A percentile compares a stretch with the other conserved stretches of the same genome.
phyloP scores from a whole-genome alignment of 805 yeast species.

The Teunomyces kruisii region DNA sequence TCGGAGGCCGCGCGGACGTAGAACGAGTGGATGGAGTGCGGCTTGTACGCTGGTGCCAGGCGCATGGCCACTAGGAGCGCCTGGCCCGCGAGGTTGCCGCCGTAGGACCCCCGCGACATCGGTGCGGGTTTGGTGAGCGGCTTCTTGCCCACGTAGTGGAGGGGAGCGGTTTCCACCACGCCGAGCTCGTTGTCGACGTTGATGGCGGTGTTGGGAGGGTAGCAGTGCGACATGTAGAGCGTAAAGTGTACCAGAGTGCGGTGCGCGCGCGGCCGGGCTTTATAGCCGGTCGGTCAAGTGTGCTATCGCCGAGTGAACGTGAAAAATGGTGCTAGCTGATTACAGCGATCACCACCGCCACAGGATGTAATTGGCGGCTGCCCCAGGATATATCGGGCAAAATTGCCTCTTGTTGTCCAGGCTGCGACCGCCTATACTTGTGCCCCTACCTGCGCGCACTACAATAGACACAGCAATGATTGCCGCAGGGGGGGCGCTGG shows the following conservation, averaged over 20 bases:
- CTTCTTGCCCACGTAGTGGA: conserved; percentile 18
- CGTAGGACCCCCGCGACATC: conserved; percentile 28
- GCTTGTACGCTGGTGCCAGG: conserved; percentile 30
- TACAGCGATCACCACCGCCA: no score
- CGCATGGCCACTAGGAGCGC: conserved; percentile 33
- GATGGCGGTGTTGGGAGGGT: conserved; percentile 3
- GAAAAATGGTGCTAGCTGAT: no score
- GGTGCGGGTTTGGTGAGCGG: conserved; percentile 32
- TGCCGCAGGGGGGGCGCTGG: no score
- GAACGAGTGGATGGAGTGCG: conserved; percentile 37
- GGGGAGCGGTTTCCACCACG: conserved; percentile 15
- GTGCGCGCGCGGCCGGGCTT: not conserved
- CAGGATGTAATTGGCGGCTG: no score
- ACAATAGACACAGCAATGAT: no score
- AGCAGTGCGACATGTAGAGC: not conserved
- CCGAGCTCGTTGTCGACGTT: conserved; percentile 15
- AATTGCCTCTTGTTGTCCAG: no score
- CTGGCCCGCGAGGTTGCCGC: conserved; percentile 37
- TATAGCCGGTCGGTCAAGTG: no score
- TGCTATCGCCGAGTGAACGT: no score
- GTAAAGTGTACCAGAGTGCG: no score
- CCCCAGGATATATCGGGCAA: no score
- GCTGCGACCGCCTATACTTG: no score
- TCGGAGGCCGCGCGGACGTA: conserved; percentile 23
- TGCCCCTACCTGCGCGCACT: no score